Conservation (phyloP, 345 rosid genomes). For the Eutrema heterophyllum region DNA sequence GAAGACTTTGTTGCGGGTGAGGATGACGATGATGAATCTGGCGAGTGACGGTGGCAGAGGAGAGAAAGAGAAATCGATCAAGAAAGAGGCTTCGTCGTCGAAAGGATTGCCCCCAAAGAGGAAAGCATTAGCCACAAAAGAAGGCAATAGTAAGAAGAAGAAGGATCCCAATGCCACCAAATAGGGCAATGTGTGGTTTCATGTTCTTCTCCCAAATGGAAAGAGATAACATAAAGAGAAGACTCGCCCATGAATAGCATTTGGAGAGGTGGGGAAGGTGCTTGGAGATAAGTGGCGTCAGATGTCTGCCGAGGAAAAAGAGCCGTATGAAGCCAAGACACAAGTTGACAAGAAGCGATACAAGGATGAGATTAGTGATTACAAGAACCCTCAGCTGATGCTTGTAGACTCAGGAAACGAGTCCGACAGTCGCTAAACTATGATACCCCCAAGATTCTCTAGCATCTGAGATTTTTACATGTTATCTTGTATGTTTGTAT, state of each 20-base stretch:
- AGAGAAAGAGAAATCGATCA: slow-evolving; percentile 75
- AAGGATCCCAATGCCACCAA: slow-evolving; percentile 98
- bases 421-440: slow-evolving; percentile 27
- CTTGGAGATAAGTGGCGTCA: slow-evolving; percentile 82
- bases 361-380: slow-evolving; percentile 57
- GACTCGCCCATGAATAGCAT: slow-evolving; percentile 66
- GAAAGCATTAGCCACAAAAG: slow-evolving; percentile 60
- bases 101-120: slow-evolving; percentile 59
- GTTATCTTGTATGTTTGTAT: no score
- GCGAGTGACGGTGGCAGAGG: slow-evolving; percentile 61
- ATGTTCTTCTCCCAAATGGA: slow-evolving; percentile 72
- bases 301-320: slow-evolving; percentile 77
- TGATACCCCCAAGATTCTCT: background rate
- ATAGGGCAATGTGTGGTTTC: slow-evolving; percentile 71
- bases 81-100: slow-evolving; percentile 61
- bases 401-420: slow-evolving; percentile 54
- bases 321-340: slow-evolving; percentile 76
- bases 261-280: slow-evolving; percentile 53
- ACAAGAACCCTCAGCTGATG: slow-evolving; percentile 73
- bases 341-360: slow-evolving; percentile 72
- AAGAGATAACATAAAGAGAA: slow-evolving; percentile 82
- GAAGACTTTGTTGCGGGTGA: slow-evolving; percentile 80
- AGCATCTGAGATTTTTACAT: background rate
- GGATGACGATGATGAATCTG: slow-evolving; percentile 94
- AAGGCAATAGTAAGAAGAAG: slow-evolving; percentile 73